These are phyloP conservation scores for Lactuca saligna DNA, from an alignment of 129 eudicot species.

Conservation along the genomic window DNA sequence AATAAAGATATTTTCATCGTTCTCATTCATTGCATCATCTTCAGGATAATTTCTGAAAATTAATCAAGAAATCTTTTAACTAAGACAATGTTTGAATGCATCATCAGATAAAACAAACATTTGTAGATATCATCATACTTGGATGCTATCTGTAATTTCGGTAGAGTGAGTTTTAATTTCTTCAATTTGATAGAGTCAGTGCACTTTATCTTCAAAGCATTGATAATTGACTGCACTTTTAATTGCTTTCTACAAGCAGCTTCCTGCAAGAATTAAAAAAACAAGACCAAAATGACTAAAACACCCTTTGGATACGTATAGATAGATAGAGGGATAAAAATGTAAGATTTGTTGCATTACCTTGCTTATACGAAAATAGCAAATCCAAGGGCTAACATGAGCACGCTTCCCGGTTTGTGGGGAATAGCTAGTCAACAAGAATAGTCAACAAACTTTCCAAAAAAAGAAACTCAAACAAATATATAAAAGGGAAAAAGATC, in stretches of 20 bases:
- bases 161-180: slow-evolving; percentile 48
- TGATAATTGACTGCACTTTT: slow-evolving; percentile 41
- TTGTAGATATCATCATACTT: slow-evolving; percentile 53
- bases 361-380: slow-evolving; percentile 85
- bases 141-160: slow-evolving; percentile 56
- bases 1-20: slow-evolving; percentile 47
- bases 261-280: slow-evolving; percentile 49
- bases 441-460: slow-evolving; percentile 15
- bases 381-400: slow-evolving; percentile 67
- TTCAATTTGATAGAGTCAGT: slow-evolving; percentile 26
- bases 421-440: slow-evolving; percentile 43
- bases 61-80: slow-evolving; percentile 18
- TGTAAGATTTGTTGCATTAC: slow-evolving; percentile 34
- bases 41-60: slow-evolving; percentile 49
- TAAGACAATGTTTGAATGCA: no score
- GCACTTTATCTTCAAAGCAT: slow-evolving; percentile 54
- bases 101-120: neutral
- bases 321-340: neutral
- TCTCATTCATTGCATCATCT: slow-evolving; percentile 30
- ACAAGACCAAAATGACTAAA: slow-evolving; percentile 7
- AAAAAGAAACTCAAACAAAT: slow-evolving; percentile 1
- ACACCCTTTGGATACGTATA: neutral
- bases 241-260: slow-evolving; percentile 47
- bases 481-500: slow-evolving; percentile 15
- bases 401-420: slow-evolving; percentile 33